Conservation (phyloP, 2,329 filamentous ascomycete genomes). For the Fonsecaea nubica region DNA sequence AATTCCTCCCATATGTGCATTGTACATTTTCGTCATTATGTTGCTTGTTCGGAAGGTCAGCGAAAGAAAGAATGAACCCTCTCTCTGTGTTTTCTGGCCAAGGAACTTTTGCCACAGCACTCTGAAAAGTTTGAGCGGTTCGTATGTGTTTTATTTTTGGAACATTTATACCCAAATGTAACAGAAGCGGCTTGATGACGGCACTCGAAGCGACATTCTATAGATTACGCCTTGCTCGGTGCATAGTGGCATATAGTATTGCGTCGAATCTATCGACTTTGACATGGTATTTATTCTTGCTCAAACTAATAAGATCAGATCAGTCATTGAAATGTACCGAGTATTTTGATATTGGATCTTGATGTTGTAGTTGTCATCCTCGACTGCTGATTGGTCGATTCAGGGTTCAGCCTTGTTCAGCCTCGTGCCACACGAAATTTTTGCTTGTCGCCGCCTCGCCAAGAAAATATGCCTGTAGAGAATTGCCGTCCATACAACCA, state of each 20-base stretch:
- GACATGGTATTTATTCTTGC: not conserved
- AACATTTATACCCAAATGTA: slow-evolving; percentile 18
- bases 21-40: slow-evolving; percentile 12
- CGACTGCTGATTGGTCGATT: not conserved
- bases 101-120: not conserved
- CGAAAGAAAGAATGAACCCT: not conserved
- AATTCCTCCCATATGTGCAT: slow-evolving; percentile 18
- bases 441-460: slow-evolving; percentile 2
- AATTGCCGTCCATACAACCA: slow-evolving; percentile 1
- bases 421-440: slow-evolving; percentile 22
- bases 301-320: too few relatives aligned
- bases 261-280: not conserved
- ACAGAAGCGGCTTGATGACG: slow-evolving; percentile 16
- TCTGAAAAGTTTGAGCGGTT: slow-evolving; percentile 14
- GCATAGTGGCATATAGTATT: slow-evolving; percentile 4
- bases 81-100: not conserved
- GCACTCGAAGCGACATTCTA: slow-evolving; percentile 11
- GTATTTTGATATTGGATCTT: too few relatives aligned
- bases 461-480: slow-evolving; percentile 11
- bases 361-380: not conserved
- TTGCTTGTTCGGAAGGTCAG: slow-evolving; percentile 11
- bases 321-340: too few relatives aligned
- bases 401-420: slow-evolving; percentile 14
- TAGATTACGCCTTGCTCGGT: slow-evolving; percentile 9
- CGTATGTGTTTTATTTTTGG: slow-evolving; percentile 5